Conservation (phyloP, 495 filamentous ascomycete genomes). For the Daldinia caldariorum region DNA sequence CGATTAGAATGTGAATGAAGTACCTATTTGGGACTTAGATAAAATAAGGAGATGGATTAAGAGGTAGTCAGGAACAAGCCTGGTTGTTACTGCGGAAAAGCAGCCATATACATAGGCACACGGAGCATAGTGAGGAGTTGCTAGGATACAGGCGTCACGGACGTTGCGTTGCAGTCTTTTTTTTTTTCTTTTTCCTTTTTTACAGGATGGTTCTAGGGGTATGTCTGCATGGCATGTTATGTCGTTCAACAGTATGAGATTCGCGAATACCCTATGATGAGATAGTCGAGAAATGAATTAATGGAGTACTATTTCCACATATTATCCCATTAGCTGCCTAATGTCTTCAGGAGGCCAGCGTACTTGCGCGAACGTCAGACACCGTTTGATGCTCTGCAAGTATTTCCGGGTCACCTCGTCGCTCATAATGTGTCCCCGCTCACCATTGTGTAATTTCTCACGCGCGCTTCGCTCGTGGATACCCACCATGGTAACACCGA, state of each 20-base stretch:
- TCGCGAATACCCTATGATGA: slow-evolving; percentile 28
- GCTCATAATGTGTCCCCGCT: slow-evolving; percentile 94
- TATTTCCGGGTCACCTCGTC: slow-evolving; percentile 96
- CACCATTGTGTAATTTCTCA: slow-evolving; percentile 92
- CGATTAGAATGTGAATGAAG: neutral
- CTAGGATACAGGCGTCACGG: slow-evolving; percentile 40
- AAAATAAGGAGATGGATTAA: neutral
- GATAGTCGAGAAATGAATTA: slow-evolving; percentile 14
- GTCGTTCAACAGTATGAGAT: slow-evolving; percentile 14
- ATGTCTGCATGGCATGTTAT: slow-evolving; percentile 12
- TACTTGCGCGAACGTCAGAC: slow-evolving; percentile 94
- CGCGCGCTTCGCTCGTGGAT: slow-evolving; percentile 96
- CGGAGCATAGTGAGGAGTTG: slow-evolving; percentile 22
- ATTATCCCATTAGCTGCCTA: slow-evolving; percentile 93
- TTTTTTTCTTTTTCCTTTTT: neutral
- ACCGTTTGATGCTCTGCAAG: slow-evolving; percentile 96
- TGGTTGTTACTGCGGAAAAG: neutral
- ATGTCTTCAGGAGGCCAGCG: slow-evolving; percentile 95
- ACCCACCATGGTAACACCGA: slow-evolving; percentile 99
- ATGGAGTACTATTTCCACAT: slow-evolving; percentile 15
- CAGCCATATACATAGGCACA: neutral
- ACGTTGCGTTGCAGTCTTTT: slow-evolving; percentile 17
- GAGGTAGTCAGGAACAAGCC: neutral
- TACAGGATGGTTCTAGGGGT: slow-evolving; percentile 14
- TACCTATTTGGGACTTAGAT: neutral